These are phyloP conservation scores for Trichaptum fuscoviolaceum DNA, from an alignment of 768 basidiomycete genomes.

Conservation along the genomic window DNA sequence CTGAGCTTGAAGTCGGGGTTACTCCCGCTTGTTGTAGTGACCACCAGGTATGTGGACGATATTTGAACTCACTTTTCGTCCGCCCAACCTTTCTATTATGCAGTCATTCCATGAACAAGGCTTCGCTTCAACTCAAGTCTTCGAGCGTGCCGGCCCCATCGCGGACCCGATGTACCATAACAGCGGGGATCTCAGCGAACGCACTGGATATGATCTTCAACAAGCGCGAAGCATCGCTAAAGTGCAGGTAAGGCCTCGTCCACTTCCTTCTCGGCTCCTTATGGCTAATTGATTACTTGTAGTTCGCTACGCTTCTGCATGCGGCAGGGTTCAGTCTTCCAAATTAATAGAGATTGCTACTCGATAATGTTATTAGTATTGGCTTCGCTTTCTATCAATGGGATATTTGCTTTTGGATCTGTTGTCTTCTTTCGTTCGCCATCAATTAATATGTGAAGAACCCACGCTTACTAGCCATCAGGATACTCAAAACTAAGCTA, in stretches of 20 bases:
- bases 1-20: conserved; percentile 66
- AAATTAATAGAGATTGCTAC: neutral
- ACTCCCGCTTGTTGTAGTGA: conserved; percentile 87
- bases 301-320: conserved; percentile 71
- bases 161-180: conserved; percentile 89
- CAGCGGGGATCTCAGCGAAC: conserved; percentile 73
- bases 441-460: too few species aligned
- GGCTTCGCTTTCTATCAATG: neutral
- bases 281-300: neutral
- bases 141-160: conserved; percentile 83
- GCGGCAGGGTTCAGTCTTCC: conserved; percentile 53
- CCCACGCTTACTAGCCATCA: too few species aligned
- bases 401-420: neutral
- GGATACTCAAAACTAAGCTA: too few species aligned
- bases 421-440: too few species aligned
- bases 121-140: conserved; percentile 82
- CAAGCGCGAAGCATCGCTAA: conserved; percentile 83
- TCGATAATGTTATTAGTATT: neutral
- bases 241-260: conserved; percentile 47
- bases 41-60: conserved; percentile 53
- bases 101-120: conserved; percentile 80
- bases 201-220: conserved; percentile 76
- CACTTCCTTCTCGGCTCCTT: neutral
- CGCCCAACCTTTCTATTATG: neutral
- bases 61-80: conserved; percentile 6